Base-by-base conservation (phyloP, 2,329 filamentous ascomycete genomes). In the Epichloe uncinata region DNA sequence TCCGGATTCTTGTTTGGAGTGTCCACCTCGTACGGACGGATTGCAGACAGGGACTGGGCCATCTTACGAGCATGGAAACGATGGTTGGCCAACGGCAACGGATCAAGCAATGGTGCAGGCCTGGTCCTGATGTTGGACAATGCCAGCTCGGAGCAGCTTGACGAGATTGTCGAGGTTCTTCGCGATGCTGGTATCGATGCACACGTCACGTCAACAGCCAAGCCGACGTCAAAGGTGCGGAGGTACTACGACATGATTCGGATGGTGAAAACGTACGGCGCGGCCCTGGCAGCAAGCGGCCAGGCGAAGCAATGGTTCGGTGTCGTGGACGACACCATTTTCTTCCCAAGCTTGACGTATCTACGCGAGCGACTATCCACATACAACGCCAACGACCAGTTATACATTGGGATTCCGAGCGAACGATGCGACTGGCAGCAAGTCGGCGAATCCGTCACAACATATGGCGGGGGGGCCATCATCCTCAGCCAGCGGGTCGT, bases 241-340 rank as follows among this genome's bases (percentile, higher is more conserved):
- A 56, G 65, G 16, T 71, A 72, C 51, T 57, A 68, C 20, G 67
- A 69, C 51, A 61, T 72, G 51, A 58, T 67, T 2, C 54, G 62
- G 11, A 57, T 63, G 18, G 56, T 71, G 38, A 60, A 63, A 41
- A 58, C 58, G 4, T 63, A 66, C 42, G 59, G 58, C 5, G 63
- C 61, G 2, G 63, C 60, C 4, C 54, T 72, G 4, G 60, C 61
- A 2, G 62, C 63, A 5, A 64, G 63, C 13, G 66, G 65, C 4
- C 58, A 63, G 18, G 54, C 57, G 42, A 72, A 71, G 61, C 61
- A 58, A 42, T 73, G 69, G 61, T 66, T 68, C 37, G 71, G 64
- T 1, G 59, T 74, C 1, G 54, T 74, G 1, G 72, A 75, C 34
- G 71, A 74, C 53, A 66, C 69, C 49, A 60, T 73, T 45, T 74